A percentile compares a stretch with the other conserved stretches of the same genome.
Conservation (phyloP, 2,329 filamentous ascomycete species). For the Truncatella angustata region DNA sequence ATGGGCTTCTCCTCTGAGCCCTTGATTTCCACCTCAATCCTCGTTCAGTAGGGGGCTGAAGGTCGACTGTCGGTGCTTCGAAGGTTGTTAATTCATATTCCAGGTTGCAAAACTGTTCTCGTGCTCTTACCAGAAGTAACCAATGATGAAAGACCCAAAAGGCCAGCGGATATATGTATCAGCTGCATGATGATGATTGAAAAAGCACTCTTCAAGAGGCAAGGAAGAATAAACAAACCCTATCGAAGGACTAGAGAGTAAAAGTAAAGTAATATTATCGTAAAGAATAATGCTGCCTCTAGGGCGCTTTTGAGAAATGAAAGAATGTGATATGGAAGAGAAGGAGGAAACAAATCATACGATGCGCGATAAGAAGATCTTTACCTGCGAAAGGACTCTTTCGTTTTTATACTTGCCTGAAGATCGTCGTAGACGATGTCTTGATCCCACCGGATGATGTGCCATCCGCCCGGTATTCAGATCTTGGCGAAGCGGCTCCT, state of each 20-base stretch:
- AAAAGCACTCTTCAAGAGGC: constrained; percentile 21
- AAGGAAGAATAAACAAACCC: constrained; percentile 21
- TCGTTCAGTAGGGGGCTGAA: constrained; percentile 13
- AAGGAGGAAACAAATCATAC: constrained; percentile 5
- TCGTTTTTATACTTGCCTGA: constrained; percentile 6
- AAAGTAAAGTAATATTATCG: constrained; percentile 7
- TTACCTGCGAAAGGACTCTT: not conserved
- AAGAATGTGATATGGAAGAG: constrained; percentile 4
- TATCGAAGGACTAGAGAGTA: constrained; percentile 21
- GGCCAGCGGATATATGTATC: constrained; percentile 16
- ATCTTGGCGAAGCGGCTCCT: not conserved
- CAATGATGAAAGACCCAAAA: constrained; percentile 20
- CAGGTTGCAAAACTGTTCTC: not conserved
- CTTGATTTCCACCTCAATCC: constrained; percentile 24
- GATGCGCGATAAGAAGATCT: constrained; percentile 5
- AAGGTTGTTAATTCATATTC: constrained; percentile 11
- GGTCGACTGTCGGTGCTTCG: constrained; percentile 22
- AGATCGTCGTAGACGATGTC: not conserved
- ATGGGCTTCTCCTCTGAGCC: constrained; percentile 21
- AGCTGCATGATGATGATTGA: constrained; percentile 19
- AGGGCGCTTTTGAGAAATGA: constrained; percentile 7
- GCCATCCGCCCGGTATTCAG: constrained; percentile 5
- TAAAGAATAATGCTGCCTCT: constrained; percentile 17
- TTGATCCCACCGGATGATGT: constrained; percentile 10
- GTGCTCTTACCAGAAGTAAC: constrained; percentile 19